phyloP scores from a whole-genome alignment of 139 green algal genomes.

The Tetraselmis chui region DNA sequence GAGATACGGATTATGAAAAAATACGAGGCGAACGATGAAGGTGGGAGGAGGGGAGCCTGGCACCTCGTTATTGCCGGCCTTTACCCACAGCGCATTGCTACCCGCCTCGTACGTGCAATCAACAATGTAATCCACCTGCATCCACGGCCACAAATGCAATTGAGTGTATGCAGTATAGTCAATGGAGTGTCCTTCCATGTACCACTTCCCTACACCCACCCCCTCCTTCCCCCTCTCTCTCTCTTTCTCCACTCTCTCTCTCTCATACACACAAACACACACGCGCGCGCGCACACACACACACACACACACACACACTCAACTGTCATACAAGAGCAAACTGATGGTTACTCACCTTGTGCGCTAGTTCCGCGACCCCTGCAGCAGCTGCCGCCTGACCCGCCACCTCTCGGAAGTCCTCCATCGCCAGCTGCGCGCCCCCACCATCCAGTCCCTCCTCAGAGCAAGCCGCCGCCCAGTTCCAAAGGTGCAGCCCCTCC shows the following conservation, averaged over 20 bases:
- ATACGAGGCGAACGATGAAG: neutral
- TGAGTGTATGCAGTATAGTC: neutral
- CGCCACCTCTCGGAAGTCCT: conserved; percentile 38
- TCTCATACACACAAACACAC: too few relatives aligned
- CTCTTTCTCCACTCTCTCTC: too few relatives aligned
- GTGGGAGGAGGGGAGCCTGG: neutral
- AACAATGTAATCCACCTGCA: conserved; percentile 59
- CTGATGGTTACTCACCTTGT: too few relatives aligned
- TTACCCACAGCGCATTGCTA: conserved; percentile 38
- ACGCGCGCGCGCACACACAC: too few relatives aligned
- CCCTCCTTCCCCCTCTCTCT: too few relatives aligned
- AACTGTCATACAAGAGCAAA: too few relatives aligned
- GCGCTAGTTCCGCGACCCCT: conserved; percentile 13
- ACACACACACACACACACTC: too few relatives aligned
- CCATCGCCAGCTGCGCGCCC: conserved; percentile 21
- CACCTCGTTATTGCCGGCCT: conserved; percentile 39
- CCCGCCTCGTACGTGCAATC: conserved; percentile 47
- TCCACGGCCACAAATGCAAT: too few relatives aligned
- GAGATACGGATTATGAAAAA: neutral
- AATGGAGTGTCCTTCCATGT: conserved; percentile 6
- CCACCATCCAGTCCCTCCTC: conserved; percentile 37
- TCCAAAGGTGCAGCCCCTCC: conserved; percentile 71
- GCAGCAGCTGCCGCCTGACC: conserved; percentile 22
- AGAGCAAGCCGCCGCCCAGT: conserved; percentile 55
- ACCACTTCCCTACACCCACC: too few relatives aligned